These are phyloP conservation scores for Akanthomyces lecanii DNA, from an alignment of 2,329 filamentous ascomycete species.

Conservation along the genomic window DNA sequence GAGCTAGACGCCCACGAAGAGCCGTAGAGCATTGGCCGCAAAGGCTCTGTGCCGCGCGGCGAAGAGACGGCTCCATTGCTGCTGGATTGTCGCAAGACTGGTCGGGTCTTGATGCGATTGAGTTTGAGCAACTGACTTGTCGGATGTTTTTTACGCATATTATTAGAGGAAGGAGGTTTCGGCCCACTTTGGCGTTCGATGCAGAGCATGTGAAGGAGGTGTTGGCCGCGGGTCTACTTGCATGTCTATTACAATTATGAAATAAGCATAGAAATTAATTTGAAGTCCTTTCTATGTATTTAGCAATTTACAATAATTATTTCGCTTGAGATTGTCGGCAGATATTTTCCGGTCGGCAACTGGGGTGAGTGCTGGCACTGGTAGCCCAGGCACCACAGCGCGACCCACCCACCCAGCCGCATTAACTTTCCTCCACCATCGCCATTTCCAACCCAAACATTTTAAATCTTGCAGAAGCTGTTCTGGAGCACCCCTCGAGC, in stretches of 20 bases:
- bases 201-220: background rate
- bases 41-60: conserved; percentile 35
- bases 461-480: conserved; percentile 16
- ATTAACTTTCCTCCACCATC: conserved; percentile 18
- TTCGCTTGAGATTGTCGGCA: background rate
- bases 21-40: conserved; percentile 39
- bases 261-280: background rate
- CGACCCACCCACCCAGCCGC: conserved; percentile 13
- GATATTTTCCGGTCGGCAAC: background rate
- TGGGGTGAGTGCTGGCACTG: too few species aligned
- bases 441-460: conserved; percentile 7
- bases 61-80: conserved; percentile 38
- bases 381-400: background rate
- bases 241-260: background rate
- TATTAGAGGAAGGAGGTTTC: background rate
- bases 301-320: background rate
- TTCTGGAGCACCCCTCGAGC: conserved; percentile 10
- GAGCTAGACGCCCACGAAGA: conserved; percentile 26
- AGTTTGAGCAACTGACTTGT: conserved; percentile 8
- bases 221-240: background rate
- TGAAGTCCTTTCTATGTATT: background rate
- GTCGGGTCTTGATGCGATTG: conserved; percentile 18
- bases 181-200: conserved; percentile 2
- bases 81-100: background rate
- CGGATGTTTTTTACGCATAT: conserved; percentile 11